These are phyloP conservation scores for Mesembryanthemum crystallinum DNA, from an alignment of 148 eudicot genomes.

Conservation along the genomic window DNA sequence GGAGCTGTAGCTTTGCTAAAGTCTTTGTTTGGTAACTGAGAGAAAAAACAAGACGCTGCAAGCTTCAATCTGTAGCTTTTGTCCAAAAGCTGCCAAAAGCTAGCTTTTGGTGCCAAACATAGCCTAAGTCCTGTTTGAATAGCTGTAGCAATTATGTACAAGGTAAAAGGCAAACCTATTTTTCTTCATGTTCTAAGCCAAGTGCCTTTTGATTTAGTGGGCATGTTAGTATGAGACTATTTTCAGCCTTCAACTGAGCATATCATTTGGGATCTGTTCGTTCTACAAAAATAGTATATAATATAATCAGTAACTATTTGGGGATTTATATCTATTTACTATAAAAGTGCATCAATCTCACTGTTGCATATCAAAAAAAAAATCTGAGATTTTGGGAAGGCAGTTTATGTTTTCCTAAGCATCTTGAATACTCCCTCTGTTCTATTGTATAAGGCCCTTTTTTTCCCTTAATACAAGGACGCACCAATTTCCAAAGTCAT, in stretches of 20 bases:
- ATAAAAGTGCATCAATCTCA: not conserved
- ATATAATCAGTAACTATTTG: not conserved
- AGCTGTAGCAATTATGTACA: not conserved
- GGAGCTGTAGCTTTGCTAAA: too few species aligned
- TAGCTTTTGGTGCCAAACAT: too few species aligned
- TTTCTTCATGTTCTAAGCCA: too few species aligned
- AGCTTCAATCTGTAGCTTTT: too few species aligned
- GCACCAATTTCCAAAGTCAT: too few species aligned
- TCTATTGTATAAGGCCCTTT: too few species aligned
- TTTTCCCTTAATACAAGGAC: too few species aligned
- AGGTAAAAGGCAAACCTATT: not conserved
- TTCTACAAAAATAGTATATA: not conserved
- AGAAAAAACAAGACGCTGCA: too few species aligned
- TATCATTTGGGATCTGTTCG: not conserved
- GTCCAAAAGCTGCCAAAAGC: too few species aligned
- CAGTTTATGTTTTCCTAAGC: not conserved
- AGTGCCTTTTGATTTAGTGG: not conserved
- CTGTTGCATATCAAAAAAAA: not conserved
- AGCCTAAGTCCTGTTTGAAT: not conserved
- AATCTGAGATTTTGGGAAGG: not conserved
- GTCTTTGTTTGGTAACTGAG: too few species aligned
- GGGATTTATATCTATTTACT: not conserved
- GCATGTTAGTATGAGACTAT: not conserved
- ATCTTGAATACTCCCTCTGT: too few species aligned
- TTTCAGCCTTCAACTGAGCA: not conserved